Evolutionary conservation across 2,329 filamentous ascomycete species (phyloP), one percentile per base, ranked within the genome.

Genomic region (Penicillium sp.): DNA sequence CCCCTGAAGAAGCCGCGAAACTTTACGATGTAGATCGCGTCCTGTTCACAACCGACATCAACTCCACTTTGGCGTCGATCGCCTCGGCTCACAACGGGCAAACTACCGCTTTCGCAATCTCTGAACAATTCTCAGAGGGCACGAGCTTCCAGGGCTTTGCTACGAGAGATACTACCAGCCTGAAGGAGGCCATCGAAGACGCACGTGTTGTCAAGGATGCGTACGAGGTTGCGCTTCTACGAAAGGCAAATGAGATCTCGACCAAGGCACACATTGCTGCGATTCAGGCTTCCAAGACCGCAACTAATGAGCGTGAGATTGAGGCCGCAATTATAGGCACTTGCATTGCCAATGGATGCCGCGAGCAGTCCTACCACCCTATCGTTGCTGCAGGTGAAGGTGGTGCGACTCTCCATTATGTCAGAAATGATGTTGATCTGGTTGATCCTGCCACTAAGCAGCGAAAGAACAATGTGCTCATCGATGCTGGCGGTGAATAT

Each of bases 401-500:
- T 64, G 90, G 87, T 5, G 84, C 87, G 12, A 91, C 88, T 0
- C 75, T 97, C 34, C 93, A 99, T 70, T 99, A 99, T 68, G 80
- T 81, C 36, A 81, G 80, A 45, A 97, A 99, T 66, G 79, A 95
- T 62, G 80, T 87, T 60, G 72, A 83, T 1, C 79, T 97, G 14
- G 72, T 73, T 2, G 82, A 84, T 22, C 51, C 59, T 2, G 43
- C 25, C 3, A 70, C 69, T 2, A 62, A 69, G 29, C 50, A 62
- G 46, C 67, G 64, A 27, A 80, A 84, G 49, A 82, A 91, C 63
- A 78, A 91, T 27, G 74, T 97, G 28, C 84, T 95, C 16, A 76
- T 99, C 4, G 92, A 99, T 66, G 91, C 92, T 1, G 91, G 89
- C 2, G 87, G 84, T 57, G 92, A 97, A 70, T 95, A 84, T 71